Conservation (phyloP, 805 yeast species). For the Candida chilensis region DNA sequence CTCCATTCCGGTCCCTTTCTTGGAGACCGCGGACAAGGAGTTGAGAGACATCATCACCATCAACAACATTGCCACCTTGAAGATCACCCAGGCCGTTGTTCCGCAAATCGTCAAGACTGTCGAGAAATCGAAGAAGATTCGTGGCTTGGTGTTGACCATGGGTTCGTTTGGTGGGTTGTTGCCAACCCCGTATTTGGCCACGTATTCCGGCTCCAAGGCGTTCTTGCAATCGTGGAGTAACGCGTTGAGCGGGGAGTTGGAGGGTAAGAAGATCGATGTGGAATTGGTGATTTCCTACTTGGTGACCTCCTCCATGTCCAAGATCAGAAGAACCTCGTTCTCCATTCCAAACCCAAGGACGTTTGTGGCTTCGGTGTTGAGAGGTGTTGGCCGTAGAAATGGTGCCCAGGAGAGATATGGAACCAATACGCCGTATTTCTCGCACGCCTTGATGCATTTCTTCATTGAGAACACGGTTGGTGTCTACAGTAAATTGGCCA, state of each 20-base stretch:
- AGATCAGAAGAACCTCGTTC: slow-evolving; percentile 67
- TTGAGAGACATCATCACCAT: slow-evolving; percentile 73
- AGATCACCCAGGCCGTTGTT: slow-evolving; percentile 70
- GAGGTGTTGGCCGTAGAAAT: slow-evolving; percentile 67
- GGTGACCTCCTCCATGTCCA: slow-evolving; percentile 94
- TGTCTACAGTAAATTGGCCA: slow-evolving; percentile 64
- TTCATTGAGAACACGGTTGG: slow-evolving; percentile 73
- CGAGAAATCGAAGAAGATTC: slow-evolving; percentile 25
- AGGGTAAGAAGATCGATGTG: slow-evolving; percentile 65
- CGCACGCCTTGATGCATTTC: slow-evolving; percentile 90
- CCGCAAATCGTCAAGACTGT: slow-evolving; percentile 60
- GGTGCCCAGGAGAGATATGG: slow-evolving; percentile 91
- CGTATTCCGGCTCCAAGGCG: slow-evolving; percentile 94
- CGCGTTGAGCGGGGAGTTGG: slow-evolving; percentile 81
- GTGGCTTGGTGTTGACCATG: slow-evolving; percentile 84
- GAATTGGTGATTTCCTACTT: slow-evolving; percentile 79
- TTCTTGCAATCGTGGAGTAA: slow-evolving; percentile 90
- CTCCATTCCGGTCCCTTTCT: slow-evolving; percentile 88
- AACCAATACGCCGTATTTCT: slow-evolving; percentile 86
- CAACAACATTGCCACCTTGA: slow-evolving; percentile 77
- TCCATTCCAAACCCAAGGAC: slow-evolving; percentile 73
- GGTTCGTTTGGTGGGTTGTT: slow-evolving; percentile 94
- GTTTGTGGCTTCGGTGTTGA: slow-evolving; percentile 70
- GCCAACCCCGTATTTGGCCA: slow-evolving; percentile 88
- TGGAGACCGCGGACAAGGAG: slow-evolving; percentile 70